These are phyloP conservation scores for Colletotrichum musicola DNA, from an alignment of 2,329 filamentous ascomycete genomes.

Conservation along the genomic window DNA sequence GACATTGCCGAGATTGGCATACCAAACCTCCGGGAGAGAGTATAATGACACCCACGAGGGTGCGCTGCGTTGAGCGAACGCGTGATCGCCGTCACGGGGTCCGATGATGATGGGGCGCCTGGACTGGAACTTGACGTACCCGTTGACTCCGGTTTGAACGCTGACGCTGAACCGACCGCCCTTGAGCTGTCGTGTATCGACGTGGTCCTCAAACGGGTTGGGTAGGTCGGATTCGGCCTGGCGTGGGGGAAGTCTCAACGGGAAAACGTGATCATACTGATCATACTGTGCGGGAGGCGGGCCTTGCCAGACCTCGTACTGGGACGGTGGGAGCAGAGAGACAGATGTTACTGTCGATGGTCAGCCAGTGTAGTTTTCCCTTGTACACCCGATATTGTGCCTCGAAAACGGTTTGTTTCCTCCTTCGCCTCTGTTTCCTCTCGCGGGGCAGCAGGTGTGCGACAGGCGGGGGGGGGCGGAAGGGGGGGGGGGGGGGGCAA, in stretches of 20 bases:
- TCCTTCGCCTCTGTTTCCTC: neutral
- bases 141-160: constrained; percentile 26
- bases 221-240: neutral
- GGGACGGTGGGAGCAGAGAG: neutral
- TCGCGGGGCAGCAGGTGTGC: too few species aligned
- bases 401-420: neutral
- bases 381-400: neutral
- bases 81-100: neutral
- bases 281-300: neutral
- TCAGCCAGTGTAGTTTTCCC: neutral
- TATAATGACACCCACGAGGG: neutral
- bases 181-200: constrained; percentile 15
- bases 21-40: constrained; percentile 4
- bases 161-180: constrained; percentile 10
- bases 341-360: neutral
- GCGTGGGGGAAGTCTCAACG: neutral
- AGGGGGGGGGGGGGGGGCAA: too few species aligned
- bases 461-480: neutral
- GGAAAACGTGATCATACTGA: neutral
- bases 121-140: constrained; percentile 37
- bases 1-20: constrained; percentile 5
- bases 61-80: neutral
- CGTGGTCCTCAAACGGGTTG: constrained; percentile 38
- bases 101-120: neutral
- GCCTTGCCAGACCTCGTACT: neutral